Base-by-base conservation (phyloP, 139 green algal genomes). In the Medakamo hakoo region DNA sequence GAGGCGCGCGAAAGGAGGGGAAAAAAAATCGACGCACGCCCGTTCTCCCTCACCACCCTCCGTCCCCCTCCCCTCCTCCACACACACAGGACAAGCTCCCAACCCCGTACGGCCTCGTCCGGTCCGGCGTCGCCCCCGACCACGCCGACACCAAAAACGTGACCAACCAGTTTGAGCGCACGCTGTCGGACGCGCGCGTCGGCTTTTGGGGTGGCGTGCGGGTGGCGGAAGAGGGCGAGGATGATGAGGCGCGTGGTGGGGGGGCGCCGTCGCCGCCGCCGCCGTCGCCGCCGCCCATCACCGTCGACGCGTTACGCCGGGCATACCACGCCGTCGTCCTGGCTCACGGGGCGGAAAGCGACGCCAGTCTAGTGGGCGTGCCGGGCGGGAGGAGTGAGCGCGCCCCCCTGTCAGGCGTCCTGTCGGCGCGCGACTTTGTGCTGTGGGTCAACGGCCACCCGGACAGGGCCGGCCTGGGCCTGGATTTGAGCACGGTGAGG, bases 371-470 rank as follows among this genome's bases (percentile, higher is more conserved):
- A n/a, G n/a, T n/a, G 27, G 72, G 76, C 21, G 71, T 96, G 3
- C 78, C 82, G 19, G 87, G 89, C 0, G 86, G 95, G 80, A 82
- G 78, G 60, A 48, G 68, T 28, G 9, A 29, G 1, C 32, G 40
- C 23, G 22, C 26, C 55, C 4, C 83, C 25, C 63, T 83, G 23
- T 28, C 63, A 2, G 82, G 80, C 4, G 77, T 97, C 20, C 64
- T 87, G 19, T 81, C 79, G 0, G 92, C 93, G 0, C 77, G 93
- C 21, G 85, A 96, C 64, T 96, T 98, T 77, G 92, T 97, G 30
- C 92, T 84, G 81, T 99, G 93, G 93, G 98, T 95, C 84, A 99
- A 98, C 69, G 92, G 86, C 3, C 90, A 98, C 71, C 89, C 92
- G 3, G 79, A 89, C n/a, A 72, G 69, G n/a, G n/a, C n/a, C n/a